A percentile compares a stretch with the other conserved stretches of the same genome.
These are phyloP conservation scores for Aristolochia fimbriata DNA, from an alignment of 164 flowering plant genomes.

Conservation along the genomic window DNA sequence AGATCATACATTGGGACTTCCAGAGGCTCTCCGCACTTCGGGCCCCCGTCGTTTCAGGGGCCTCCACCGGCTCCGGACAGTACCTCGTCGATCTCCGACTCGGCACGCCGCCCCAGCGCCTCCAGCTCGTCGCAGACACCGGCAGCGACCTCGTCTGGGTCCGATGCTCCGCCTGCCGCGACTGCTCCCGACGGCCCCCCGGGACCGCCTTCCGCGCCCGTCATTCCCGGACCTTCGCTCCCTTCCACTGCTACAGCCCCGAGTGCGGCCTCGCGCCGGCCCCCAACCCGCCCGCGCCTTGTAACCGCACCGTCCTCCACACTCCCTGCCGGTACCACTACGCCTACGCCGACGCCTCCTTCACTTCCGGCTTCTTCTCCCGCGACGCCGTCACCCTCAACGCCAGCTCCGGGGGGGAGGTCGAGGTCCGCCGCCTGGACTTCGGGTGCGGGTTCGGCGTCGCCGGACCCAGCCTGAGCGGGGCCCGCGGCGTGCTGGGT, in stretches of 20 bases:
- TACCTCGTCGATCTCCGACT: slow-evolving; percentile 36
- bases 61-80: slow-evolving; percentile 22
- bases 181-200: slow-evolving; percentile 31
- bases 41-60: slow-evolving; percentile 18
- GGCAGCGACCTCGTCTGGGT: slow-evolving; percentile 83
- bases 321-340: slow-evolving; percentile 57
- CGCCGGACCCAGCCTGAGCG: slow-evolving; percentile 54
- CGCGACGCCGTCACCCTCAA: slow-evolving; percentile 41
- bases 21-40: slow-evolving; percentile 7
- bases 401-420: slow-evolving; percentile 26
- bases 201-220: slow-evolving; percentile 42
- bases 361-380: slow-evolving; percentile 56
- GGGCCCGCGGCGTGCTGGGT: slow-evolving; percentile 71
- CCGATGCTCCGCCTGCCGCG: slow-evolving; percentile 55
- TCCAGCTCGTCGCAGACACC: slow-evolving; percentile 70
- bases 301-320: slow-evolving; percentile 52
- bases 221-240: slow-evolving; percentile 49
- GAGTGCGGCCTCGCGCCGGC: slow-evolving; percentile 44
- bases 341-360: slow-evolving; percentile 57
- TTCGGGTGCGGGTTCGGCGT: slow-evolving; percentile 63
- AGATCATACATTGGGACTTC: not conserved
- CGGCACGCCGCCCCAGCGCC: slow-evolving; percentile 62
- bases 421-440: slow-evolving; percentile 16
- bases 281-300: slow-evolving; percentile 33
- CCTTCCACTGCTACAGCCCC: slow-evolving; percentile 43